phyloP scores from a whole-genome alignment of 1,139 yeast genomes.

The Yamadazyma triangularis region DNA sequence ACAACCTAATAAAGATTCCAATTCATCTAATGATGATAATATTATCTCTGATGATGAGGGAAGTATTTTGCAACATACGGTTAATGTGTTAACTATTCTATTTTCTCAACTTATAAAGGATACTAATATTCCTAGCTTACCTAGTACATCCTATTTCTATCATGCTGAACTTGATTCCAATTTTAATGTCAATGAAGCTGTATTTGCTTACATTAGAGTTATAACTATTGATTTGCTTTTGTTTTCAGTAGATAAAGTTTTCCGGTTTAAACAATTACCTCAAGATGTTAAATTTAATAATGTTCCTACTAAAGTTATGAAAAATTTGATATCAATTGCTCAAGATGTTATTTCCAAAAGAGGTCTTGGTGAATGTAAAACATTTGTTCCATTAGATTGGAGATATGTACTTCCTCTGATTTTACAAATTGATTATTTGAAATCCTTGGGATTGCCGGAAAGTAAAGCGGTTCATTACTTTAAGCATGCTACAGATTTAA shows the following conservation, averaged over 20 bases:
- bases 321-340: constrained; percentile 32
- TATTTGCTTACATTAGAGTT: constrained; percentile 37
- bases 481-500: constrained; percentile 20
- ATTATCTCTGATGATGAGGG: constrained; percentile 33
- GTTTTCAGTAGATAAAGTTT: constrained; percentile 6
- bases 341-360: constrained; percentile 9
- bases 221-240: constrained; percentile 33
- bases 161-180: constrained; percentile 11
- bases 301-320: constrained; percentile 26
- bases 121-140: constrained; percentile 20
- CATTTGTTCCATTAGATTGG: constrained; percentile 42
- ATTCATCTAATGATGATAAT: constrained; percentile 29
- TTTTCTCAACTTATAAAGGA: constrained; percentile 33
- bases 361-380: constrained; percentile 4
- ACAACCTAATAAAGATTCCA: constrained; percentile 17
- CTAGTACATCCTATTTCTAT: constrained; percentile 23
- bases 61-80: constrained; percentile 35
- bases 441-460: constrained; percentile 39
- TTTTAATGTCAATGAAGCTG: constrained; percentile 20
- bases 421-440: constrained; percentile 45
- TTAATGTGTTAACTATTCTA: constrained; percentile 37
- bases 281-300: constrained; percentile 10
- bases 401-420: constrained; percentile 48
- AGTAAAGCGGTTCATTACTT: constrained; percentile 37
- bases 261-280: background rate